Evolutionary conservation across 2,329 filamentous ascomycete genomes (phyloP), one percentile per base, ranked within the genome.

Genomic region (Juglanconis sp.): DNA sequence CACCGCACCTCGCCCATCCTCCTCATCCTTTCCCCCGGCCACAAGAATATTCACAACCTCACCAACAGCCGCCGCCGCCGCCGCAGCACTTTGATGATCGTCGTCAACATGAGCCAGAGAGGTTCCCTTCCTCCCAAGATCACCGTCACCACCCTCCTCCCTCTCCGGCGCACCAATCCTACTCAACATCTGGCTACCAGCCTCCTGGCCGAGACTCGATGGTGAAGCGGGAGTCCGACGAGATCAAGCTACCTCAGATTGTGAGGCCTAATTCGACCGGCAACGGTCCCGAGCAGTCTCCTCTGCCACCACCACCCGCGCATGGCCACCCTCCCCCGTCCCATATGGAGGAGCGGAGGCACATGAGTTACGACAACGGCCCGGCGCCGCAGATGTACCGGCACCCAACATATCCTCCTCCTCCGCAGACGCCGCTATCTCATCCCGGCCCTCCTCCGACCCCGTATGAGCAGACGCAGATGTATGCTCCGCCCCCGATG

Each of bases 191-290:
- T 24, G 61, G 53, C 51, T 84, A 80, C 67, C 61, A 57, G 31
- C 68, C 76, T 62, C 70, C 75, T 10, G 52, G 35, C 17, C 74
- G 81, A 69, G 83, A 86, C 34, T 74, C 80, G 53, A 73, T 79
- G 66, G 78, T 86, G 72, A 87, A 87, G 73, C 76, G 82, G 65
- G 84, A 87, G 63, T 75, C 78, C 46, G 73, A 72, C 62, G 81
- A 83, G 61, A 80, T 84, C 60, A 69, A 70, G 40, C 71, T 76
- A 17, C 70, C 75, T 24, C 76, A 78, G 61, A 71, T 79, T 64
- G 79, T 81, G 63, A 75, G 81, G 57, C 78, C 80, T n/a, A 81
- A 76, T 68, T 84, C 82, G 59, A 82, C 79, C 38, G 79, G 78
- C 57, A 72, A 71, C 66, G 69, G 65, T 52, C 66, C 71, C 42